Evolutionary conservation across 1,139 yeast genomes (phyloP).

Genomic region (Blastobotrys persicus): DNA sequence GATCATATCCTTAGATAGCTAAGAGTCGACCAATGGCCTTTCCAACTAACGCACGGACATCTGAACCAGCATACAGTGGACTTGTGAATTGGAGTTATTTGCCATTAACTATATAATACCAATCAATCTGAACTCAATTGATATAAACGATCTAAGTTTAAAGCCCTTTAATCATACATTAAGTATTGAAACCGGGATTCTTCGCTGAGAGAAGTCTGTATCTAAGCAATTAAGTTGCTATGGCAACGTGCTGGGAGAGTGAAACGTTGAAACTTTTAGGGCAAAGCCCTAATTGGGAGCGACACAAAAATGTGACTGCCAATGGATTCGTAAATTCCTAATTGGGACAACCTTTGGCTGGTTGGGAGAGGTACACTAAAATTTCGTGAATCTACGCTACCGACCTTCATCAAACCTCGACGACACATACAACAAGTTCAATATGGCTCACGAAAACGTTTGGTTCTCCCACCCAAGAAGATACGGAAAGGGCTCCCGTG

Average conservation of each 20-base stretch:
- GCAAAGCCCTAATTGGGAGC: not conserved
- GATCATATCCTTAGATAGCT: too few species aligned
- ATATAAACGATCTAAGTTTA: too few species aligned
- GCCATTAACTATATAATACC: too few species aligned
- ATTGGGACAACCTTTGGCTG: not conserved
- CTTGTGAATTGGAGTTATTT: too few species aligned
- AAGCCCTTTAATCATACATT: too few species aligned
- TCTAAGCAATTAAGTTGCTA: too few species aligned
- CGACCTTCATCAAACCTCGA: not conserved
- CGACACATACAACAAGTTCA: conserved; percentile 28
- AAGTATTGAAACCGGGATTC: too few species aligned
- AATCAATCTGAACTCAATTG: too few species aligned
- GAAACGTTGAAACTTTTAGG: not conserved
- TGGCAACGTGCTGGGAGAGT: not conserved
- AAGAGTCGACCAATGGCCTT: too few species aligned
- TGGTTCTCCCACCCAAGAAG: conserved; percentile 99
- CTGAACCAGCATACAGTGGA: too few species aligned
- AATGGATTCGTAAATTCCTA: not conserved
- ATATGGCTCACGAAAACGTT: conserved; percentile 99
- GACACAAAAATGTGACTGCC: not conserved
- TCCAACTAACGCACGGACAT: too few species aligned
- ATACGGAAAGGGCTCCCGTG: conserved; percentile 99
- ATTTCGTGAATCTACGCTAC: not conserved
- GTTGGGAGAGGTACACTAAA: not conserved
- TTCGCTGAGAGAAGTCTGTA: too few species aligned